These are phyloP conservation scores for Penicillium canariense DNA, from an alignment of 495 filamentous ascomycete genomes.

Conservation along the genomic window DNA sequence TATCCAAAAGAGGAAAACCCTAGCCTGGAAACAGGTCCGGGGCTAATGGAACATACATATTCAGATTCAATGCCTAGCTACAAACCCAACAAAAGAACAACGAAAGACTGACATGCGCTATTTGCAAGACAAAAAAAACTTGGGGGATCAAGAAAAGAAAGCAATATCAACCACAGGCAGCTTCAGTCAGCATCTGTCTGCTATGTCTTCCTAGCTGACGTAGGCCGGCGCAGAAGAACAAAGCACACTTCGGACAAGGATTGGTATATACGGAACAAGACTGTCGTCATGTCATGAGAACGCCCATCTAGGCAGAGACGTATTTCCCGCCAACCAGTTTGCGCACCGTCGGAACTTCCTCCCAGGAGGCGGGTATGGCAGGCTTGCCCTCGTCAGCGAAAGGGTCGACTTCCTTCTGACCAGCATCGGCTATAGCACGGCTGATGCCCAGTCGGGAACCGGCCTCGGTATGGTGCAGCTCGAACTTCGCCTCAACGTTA, in stretches of 20 bases:
- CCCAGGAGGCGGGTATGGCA: conserved; percentile 58
- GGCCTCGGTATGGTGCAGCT: conserved; percentile 56
- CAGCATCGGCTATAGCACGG: conserved; percentile 22
- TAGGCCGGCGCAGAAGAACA: neutral
- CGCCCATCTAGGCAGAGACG: conserved; percentile 30
- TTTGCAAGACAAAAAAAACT: conserved; percentile 23
- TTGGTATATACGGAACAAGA: conserved; percentile 18
- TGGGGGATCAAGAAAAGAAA: conserved; percentile 13
- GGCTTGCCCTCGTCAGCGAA: conserved; percentile 62
- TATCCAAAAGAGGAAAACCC: too few relatives aligned
- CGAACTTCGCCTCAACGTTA: conserved; percentile 78
- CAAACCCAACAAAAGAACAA: conserved; percentile 20
- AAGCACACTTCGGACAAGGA: conserved; percentile 4
- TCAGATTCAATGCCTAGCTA: conserved; percentile 25
- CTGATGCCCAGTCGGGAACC: conserved; percentile 63
- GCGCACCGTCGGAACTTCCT: conserved; percentile 65
- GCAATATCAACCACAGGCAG: conserved; percentile 10
- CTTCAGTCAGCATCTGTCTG: conserved; percentile 6
- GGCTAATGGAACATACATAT: conserved; percentile 13
- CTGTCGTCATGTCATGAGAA: neutral
- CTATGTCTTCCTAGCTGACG: neutral
- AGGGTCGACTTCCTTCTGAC: conserved; percentile 53
- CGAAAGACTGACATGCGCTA: conserved; percentile 18
- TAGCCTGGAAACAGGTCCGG: neutral
- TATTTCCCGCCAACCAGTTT: conserved; percentile 82